Evolutionary conservation across 1,284 basidiomycete genomes (phyloP).

Genomic region (Marasmius sp.): DNA sequence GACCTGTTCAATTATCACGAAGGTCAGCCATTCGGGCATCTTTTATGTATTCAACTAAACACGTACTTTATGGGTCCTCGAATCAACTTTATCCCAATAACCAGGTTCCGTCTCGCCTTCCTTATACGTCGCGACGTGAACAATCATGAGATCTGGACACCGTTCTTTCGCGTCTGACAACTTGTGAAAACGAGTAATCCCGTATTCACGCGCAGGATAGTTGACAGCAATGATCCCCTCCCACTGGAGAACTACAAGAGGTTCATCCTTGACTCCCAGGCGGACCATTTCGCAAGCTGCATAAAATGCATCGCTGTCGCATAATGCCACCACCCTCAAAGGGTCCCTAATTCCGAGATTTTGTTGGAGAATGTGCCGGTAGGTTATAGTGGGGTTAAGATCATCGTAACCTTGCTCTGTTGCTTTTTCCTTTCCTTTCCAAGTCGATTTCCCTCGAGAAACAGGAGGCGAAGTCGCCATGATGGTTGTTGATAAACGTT

Average conservation of each 20-base stretch:
- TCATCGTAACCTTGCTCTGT: constrained; percentile 51
- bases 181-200: constrained; percentile 82
- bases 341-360: constrained; percentile 69
- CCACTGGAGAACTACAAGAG: constrained; percentile 95
- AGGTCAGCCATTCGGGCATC: constrained; percentile 4
- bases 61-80: constrained; percentile 89
- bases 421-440: constrained; percentile 56
- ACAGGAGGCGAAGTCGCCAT: neutral
- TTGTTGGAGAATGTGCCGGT: constrained; percentile 66
- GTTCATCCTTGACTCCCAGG: constrained; percentile 69
- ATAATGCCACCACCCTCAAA: constrained; percentile 80
- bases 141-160: constrained; percentile 83
- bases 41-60: constrained; percentile 4
- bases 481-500: neutral
- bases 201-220: constrained; percentile 90
- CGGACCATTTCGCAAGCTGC: constrained; percentile 89
- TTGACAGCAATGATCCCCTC: constrained; percentile 90
- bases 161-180: constrained; percentile 79
- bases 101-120: constrained; percentile 87
- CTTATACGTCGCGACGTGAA: constrained; percentile 94
- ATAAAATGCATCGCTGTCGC: constrained; percentile 93
- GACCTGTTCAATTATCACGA: constrained; percentile 51
- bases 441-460: neutral
- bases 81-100: constrained; percentile 87
- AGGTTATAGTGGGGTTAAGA: constrained; percentile 66